A percentile compares a stretch with the other conserved stretches of the same genome.
Conservation (phyloP, 1,139 yeast species). For the Yamadazyma pseudoaaseri region DNA sequence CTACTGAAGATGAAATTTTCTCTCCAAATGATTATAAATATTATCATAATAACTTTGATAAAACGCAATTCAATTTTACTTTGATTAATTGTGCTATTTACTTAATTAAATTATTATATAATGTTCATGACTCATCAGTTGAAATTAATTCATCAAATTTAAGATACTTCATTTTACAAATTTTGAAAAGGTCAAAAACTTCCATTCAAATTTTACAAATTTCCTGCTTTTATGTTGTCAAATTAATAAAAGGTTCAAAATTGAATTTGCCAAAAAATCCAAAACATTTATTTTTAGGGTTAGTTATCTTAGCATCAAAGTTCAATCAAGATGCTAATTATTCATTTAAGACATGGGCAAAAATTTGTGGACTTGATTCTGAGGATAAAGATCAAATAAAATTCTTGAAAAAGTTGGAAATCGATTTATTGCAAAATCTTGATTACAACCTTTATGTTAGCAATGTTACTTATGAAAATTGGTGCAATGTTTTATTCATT, state of each 20-base stretch:
- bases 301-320: constrained; percentile 69
- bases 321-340: constrained; percentile 73
- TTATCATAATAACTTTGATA: constrained; percentile 40
- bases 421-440: constrained; percentile 50
- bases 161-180: constrained; percentile 57
- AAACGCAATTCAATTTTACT: constrained; percentile 41
- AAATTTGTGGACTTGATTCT: constrained; percentile 58
- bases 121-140: constrained; percentile 14
- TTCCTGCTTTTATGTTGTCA: constrained; percentile 60
- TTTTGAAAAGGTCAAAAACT: constrained; percentile 66
- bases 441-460: constrained; percentile 58
- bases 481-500: constrained; percentile 49
- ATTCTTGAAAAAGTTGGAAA: constrained; percentile 54
- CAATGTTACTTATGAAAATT: constrained; percentile 49
- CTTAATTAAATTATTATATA: constrained; percentile 36
- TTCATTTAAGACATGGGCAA: constrained; percentile 72
- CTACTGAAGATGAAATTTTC: constrained; percentile 6
- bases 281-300: constrained; percentile 63
- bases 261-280: constrained; percentile 43
- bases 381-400: constrained; percentile 24
- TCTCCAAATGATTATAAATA: constrained; percentile 41
- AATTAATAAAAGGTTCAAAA: constrained; percentile 29
- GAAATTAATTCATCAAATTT: constrained; percentile 24
- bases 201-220: constrained; percentile 65
- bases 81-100: constrained; percentile 38